A percentile compares a stretch with the other conserved stretches of the same genome.
Conservation (phyloP, 257 asterid species). For the Solanum corneliomulleri region DNA sequence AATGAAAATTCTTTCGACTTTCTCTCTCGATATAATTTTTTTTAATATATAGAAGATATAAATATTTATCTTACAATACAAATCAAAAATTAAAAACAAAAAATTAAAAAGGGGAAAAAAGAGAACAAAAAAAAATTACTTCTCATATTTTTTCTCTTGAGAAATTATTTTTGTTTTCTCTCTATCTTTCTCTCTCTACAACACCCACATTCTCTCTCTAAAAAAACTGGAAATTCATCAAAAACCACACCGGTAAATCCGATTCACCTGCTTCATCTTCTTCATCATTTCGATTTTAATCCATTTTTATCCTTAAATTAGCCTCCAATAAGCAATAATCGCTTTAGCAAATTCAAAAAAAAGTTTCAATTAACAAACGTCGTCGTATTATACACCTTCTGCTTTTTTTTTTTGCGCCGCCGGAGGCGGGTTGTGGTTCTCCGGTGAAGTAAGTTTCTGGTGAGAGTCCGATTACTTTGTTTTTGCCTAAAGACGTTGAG, state of each 20-base stretch:
- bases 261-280: neutral
- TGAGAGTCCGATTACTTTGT: neutral
- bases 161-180: neutral
- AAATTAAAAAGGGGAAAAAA: neutral
- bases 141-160: neutral
- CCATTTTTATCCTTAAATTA: neutral
- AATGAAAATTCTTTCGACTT: neutral
- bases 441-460: neutral
- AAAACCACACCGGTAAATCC: conserved; percentile 1
- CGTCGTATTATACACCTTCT: neutral
- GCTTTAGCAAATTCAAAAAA: neutral
- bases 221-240: neutral
- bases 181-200: neutral
- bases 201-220: neutral
- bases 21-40: neutral
- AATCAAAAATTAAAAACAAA: neutral
- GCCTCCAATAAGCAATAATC: neutral
- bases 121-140: neutral
- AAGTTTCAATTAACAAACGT: neutral
- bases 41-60: neutral
- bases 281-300: neutral
- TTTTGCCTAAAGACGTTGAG: neutral
- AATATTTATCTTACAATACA: neutral
- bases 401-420: neutral
- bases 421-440: neutral